Evolutionary conservation across 2,329 filamentous ascomycete genomes (phyloP), one percentile per base, ranked within the genome.

Genomic region (Calonectria pseudoturangicola): DNA sequence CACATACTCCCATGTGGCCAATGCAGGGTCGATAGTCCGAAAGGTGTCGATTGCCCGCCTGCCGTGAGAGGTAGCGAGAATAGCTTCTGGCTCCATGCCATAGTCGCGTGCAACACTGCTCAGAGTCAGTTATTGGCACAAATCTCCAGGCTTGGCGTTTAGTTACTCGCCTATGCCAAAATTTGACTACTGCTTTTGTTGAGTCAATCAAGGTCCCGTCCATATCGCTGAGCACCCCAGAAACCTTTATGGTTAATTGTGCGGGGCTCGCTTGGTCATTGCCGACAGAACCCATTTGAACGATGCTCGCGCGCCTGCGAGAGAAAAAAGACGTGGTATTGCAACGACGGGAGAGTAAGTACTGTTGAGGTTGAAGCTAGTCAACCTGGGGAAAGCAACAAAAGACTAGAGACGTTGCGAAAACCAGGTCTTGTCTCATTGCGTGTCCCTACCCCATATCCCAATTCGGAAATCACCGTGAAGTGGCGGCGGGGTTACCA

Each of bases 111-210:
- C 54, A 58, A 58, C 54, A 4, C 54, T 58, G 33, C 6, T 27
- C 33, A 8, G 54, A 27, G 33, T 41, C 3, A 7, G n/a, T 27
- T 21, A 27, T 39, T 10, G 27, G 33, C 54, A 25, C 27, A 18
- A 4, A 1, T 15, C 21, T 18, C n/a, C 1, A 21, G 8, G 1
- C 6, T 27, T 10, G 7, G 13, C 3, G 4, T 27, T 16, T 3
- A n/a, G 27, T 9, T 18, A 41, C 54, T 58, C 7, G 54, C 54
- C 54, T 58, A 5, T 58, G 54, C 54, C 54, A 58, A 10, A 58
- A 58, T 13, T 58, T 58, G 10, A 58, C 54, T n/a, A 58, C 54
- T 10, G 54, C 54, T n/a, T 58, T 58, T 25, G 54, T 58, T 18
- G 54, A 58, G 16, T 58, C 54, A 16, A 58, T 25, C n/a, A 58